Base-by-base conservation (phyloP, 2,329 filamentous ascomycete species). In the Zymoseptoria pseudotritici region DNA sequence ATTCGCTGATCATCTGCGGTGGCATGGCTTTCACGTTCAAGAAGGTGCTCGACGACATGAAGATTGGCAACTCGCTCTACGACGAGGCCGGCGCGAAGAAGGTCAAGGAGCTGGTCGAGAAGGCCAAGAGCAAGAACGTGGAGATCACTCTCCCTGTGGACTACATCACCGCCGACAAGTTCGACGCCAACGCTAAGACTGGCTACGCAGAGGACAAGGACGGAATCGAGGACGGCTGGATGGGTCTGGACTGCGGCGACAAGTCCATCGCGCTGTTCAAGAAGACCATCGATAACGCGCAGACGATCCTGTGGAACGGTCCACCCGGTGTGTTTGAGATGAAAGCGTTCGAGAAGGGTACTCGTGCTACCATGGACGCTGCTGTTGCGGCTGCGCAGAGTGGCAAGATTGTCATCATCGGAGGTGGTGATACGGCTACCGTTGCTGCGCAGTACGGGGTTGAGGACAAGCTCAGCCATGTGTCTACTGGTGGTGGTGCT, bases 21-120 rank as follows among this genome's bases (percentile, higher is more conserved):
- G 94, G 86, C 71, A 99, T 99, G 94, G 92, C 94, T 65, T 99
- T 97, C 82, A 99, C 94, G 71, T 99, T 99, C 86, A 97, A 97
- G 85, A 99, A 99, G 86, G 93, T 91, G n/a, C 84, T 97, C 59
- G 85, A 97, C 79, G 82, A 84, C 74, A 87, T 97, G 72, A 84
- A 87, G 77, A 99, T 99, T 68, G 94, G 94, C 63, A 86, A 86
- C 81, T 94, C 81, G 56, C 84, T 99, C 71, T 99, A 96, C 75
- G 94, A 99, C 71, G 90, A 97, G 82, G 88, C 88, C 56, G 94
- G 94, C 69, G 84, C 88, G 82, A 91, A 97, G 86, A 97, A 90
- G 50, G 93, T 97, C 61, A 86, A 83, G 63, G 82, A 89, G 70
- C 85, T 99, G 66, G 83, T 96, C 65, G 88, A 93, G 79, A 99